Percentiles rank a stretch among this genome's conserved stretches.
Conservation (phyloP, 1,139 yeast species). For the Wickerhamomyces sp. region DNA sequence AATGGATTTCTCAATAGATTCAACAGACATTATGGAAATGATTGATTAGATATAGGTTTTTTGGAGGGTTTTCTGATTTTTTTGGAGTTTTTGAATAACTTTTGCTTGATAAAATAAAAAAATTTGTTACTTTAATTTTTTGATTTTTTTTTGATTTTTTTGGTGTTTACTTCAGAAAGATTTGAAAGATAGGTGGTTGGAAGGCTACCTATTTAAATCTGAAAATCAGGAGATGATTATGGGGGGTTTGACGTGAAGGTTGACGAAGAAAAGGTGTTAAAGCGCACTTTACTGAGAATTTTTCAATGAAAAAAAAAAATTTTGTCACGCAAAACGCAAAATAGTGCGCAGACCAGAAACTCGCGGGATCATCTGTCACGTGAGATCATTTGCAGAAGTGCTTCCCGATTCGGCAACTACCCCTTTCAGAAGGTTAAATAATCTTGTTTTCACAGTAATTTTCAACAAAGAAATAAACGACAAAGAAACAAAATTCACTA, state of each 20-base stretch:
- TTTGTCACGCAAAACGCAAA: conserved; percentile 2
- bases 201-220: conserved; percentile 1
- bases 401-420: no score
- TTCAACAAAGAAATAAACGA: no score
- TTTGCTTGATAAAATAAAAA: conserved; percentile 3
- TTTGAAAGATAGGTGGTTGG: neutral
- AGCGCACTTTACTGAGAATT: no score
- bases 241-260: no score
- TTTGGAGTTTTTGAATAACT: conserved; percentile 14
- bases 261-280: no score
- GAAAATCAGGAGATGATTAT: conserved; percentile 1
- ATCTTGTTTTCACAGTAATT: no score
- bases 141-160: conserved; percentile 1
- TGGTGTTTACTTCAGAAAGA: conserved; percentile 1
- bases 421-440: no score
- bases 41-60: conserved; percentile 12
- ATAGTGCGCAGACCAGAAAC: neutral
- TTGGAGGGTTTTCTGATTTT: conserved; percentile 20
- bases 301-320: neutral
- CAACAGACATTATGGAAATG: conserved; percentile 32
- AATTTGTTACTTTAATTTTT: conserved; percentile 3
- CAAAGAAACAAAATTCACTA: no score
- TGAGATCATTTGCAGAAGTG: no score
- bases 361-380: neutral
- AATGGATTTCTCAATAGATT: conserved; percentile 28